Conservation (phyloP, 1,284 basidiomycete genomes). For the Moniliophthora roreri region DNA sequence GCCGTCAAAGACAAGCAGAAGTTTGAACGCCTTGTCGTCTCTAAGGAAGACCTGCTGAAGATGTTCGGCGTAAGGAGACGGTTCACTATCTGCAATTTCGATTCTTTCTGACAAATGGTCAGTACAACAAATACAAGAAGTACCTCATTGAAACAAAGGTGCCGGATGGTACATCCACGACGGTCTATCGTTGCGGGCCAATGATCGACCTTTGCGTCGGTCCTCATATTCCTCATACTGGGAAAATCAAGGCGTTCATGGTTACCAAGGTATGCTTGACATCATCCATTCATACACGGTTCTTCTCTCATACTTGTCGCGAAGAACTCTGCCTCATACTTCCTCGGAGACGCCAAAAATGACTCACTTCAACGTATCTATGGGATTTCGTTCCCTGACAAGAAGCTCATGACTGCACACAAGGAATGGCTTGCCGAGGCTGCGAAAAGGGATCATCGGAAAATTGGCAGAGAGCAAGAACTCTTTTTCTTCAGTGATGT, state of each 20-base stretch:
- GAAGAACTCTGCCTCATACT: constrained; percentile 97
- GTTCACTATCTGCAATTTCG: background rate
- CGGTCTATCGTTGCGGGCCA: constrained; percentile 98
- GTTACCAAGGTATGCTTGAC: constrained; percentile 74
- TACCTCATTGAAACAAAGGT: constrained; percentile 97
- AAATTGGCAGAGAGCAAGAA: constrained; percentile 97
- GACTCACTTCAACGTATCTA: constrained; percentile 97
- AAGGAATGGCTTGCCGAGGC: constrained; percentile 97
- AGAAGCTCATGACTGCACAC: constrained; percentile 94
- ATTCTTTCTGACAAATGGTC: constrained; percentile 17
- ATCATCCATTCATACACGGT: background rate
- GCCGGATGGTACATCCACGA: constrained; percentile 95
- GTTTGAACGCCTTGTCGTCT: constrained; percentile 92
- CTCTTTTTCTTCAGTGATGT: constrained; percentile 99
- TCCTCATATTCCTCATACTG: constrained; percentile 97
- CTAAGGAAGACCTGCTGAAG: constrained; percentile 92
- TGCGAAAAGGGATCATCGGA: constrained; percentile 95
- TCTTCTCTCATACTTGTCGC: background rate
- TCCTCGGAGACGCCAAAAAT: constrained; percentile 93
- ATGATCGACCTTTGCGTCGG: constrained; percentile 98
- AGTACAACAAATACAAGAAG: constrained; percentile 99
- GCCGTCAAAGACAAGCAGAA: constrained; percentile 97
- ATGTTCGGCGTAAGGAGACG: constrained; percentile 85
- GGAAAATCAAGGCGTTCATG: constrained; percentile 96
- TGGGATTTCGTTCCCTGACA: constrained; percentile 99